phyloP scores from a whole-genome alignment of 768 basidiomycete species.

The Lactifluus subvellereus region DNA sequence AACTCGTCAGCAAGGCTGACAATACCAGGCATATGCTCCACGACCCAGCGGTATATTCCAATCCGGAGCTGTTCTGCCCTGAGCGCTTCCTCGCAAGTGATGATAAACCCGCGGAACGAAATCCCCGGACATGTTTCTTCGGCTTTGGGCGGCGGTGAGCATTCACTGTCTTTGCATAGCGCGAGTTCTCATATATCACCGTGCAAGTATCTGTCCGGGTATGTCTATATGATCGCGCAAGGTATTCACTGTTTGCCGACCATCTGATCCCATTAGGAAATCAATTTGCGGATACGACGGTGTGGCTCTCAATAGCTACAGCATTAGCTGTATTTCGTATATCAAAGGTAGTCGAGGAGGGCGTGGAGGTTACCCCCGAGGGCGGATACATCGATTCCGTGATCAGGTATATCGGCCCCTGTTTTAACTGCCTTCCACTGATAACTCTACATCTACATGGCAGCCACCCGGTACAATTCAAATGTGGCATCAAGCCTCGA shows the following conservation, averaged over 20 bases:
- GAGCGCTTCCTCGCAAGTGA: constrained; percentile 26
- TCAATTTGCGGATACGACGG: constrained; percentile 10
- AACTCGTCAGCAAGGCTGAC: neutral
- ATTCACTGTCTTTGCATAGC: neutral
- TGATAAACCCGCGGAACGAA: constrained; percentile 12
- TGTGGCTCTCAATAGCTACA: constrained; percentile 15
- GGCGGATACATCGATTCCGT: neutral
- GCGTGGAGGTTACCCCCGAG: constrained; percentile 7
- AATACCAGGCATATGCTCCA: constrained; percentile 28
- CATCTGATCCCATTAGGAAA: neutral
- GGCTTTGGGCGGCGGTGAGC: constrained; percentile 27
- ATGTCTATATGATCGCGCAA: neutral
- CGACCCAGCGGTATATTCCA: constrained; percentile 26
- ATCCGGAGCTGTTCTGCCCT: constrained; percentile 29
- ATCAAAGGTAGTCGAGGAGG: constrained; percentile 9
- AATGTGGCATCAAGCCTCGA: neutral
- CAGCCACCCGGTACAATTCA: constrained; percentile 12
- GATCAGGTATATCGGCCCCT: constrained; percentile 7
- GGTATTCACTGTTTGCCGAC: no score
- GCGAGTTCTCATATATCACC: neutral
- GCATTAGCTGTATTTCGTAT: constrained; percentile 16
- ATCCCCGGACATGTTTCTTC: constrained; percentile 22
- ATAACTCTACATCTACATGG: neutral
- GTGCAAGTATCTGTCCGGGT: constrained; percentile 9
- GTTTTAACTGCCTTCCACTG: neutral